Base-by-base conservation (phyloP, 345 rosid species). In the Brassica juncea region DNA sequence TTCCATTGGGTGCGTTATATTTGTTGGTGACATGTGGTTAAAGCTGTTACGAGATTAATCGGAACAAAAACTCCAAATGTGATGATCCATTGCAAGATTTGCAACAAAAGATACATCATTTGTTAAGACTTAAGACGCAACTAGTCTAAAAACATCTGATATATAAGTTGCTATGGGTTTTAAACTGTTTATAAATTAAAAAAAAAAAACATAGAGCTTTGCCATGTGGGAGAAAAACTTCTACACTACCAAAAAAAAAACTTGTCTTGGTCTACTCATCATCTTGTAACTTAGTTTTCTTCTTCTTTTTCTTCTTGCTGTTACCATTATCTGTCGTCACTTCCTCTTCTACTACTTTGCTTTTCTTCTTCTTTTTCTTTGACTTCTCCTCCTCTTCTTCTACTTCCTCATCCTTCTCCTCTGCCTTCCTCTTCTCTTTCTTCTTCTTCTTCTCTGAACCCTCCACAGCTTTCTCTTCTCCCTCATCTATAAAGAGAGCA, bases 361-460 rank as follows among this genome's bases (percentile, higher is more conserved):
- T 72, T 70, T 75, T 66, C 88, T 86, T 42, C 77, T 75, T 76
- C 85, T 82, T 74, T 82, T 85, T 76, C 55, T 82, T 81, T n/a
- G 72, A 64, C 32, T 64, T 76, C 32, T 77, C 88, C 4, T 83
- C 77, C 8, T 54, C 59, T 54, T 9, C 10, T 32, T 47, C 60
- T 67, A 49, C 62, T 10, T 77, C 34, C 35, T 82, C 85, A 21
- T 70, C 64, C 9, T 73, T 34, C 60, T 54, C 25, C 54, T 81
- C 82, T 12, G 60, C 44, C 52, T 69, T 72, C 75, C 84, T 86
- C 78, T 84, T 77, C 49, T 68, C 75, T 78, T 84, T 86, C 77
- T 84, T 77, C 80, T 85, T 86, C 65, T 86, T 85, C 84, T 87
- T 87, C 65, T 89, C 83, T 0, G 92, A 83, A 47, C 67, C 80